These are phyloP conservation scores for Fusarium musae DNA, from an alignment of 2,329 filamentous ascomycete genomes.

Conservation along the genomic window DNA sequence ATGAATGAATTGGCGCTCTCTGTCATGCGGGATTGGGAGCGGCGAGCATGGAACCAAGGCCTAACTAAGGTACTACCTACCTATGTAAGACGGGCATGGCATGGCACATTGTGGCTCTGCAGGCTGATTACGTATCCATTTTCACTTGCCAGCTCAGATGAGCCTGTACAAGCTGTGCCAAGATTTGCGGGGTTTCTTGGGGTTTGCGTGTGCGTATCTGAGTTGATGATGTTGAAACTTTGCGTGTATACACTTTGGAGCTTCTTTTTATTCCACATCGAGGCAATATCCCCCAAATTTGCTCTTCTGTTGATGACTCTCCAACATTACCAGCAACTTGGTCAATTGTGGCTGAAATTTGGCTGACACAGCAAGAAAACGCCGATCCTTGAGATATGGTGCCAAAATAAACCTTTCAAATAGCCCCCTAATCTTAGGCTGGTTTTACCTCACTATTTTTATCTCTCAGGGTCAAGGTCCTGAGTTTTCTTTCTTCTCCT, in stretches of 20 bases:
- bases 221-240: neutral
- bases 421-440: no score
- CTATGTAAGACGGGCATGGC: neutral
- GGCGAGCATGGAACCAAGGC: slow-evolving; percentile 32
- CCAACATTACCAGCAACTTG: neutral
- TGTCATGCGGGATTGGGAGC: slow-evolving; percentile 31
- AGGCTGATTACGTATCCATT: slow-evolving; percentile 40
- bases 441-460: no score
- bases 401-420: no score
- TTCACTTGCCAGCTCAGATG: slow-evolving; percentile 29
- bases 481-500: no score
- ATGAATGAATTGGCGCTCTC: slow-evolving; percentile 36
- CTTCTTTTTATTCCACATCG: neutral
- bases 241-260: neutral
- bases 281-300: neutral
- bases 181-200: slow-evolving; percentile 31
- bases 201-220: neutral
- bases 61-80: neutral
- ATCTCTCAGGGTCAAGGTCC: neutral
- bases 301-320: neutral
- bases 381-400: no score
- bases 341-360: slow-evolving; percentile 26
- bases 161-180: slow-evolving; percentile 22
- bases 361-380: neutral
- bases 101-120: slow-evolving; percentile 32